Evolutionary conservation across 2,329 filamentous ascomycete species (phyloP), one percentile per base, ranked within the genome.

Genomic region (Fusarium tricinctum): DNA sequence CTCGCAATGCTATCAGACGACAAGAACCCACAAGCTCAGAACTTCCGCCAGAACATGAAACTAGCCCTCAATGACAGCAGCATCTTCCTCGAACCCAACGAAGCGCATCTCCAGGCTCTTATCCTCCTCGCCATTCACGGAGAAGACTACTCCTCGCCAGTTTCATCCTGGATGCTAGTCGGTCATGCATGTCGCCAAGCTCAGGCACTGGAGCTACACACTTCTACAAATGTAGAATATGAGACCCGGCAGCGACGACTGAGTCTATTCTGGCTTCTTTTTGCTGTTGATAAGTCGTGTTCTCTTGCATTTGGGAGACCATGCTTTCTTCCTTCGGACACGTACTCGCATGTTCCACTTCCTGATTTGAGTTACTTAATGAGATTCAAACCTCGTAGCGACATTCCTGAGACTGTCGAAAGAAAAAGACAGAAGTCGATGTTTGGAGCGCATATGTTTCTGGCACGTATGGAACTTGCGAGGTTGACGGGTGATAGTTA

Each of bases 101-200:
- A 49, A 1, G 14, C 35, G 14, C 60, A 65, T 13, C 43, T 63
- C 1, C 62, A 65, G 9, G 19, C 52, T 8, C 47, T 65, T 4
- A 28, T 46, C 2, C 10, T 56, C 3, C 15, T 65, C 1, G 52
- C 52, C 1, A 22, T 65, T 0, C 62, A 65, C 19, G 62, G 62
- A 0, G 62, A 65, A 22, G 58, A 65, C 8, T 62, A 58, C 17
- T 20, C 62, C 4, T 63, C 47, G 2, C 62, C 62, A 7, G 62
- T 49, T 19, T 5, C 43, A 5, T 62, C 58, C 0, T 65, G 58
- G 58, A 65, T 65, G 62, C 32, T 65, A 6, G 44, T 63, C 10
- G 52, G 62, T 17, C 62, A 65, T 20, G 62, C 62, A 3, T 62
- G 58, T 19, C 58, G 47, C 5, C 62, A 62, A 7, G 62, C 47